Conservation (phyloP, 2,329 filamentous ascomycete genomes). For the Pseudovirgaria hyperparasitica region DNA sequence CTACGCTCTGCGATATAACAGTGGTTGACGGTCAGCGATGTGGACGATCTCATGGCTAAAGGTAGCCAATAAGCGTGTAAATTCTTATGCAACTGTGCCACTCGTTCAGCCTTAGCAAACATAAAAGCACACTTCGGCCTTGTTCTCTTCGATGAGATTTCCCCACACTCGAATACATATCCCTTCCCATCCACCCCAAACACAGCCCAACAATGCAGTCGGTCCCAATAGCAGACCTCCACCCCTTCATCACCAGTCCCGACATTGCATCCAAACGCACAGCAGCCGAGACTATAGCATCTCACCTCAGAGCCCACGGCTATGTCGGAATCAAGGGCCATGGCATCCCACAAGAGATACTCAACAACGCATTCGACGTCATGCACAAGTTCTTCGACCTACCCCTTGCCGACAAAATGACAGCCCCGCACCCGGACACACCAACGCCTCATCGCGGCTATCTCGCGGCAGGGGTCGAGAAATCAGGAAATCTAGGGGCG, state of each 20-base stretch:
- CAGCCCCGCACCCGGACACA: constrained; percentile 36
- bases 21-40: no score
- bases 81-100: no score
- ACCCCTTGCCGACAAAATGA: constrained; percentile 32
- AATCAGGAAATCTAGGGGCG: constrained; percentile 35
- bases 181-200: no score
- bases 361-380: constrained; percentile 33
- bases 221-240: constrained; percentile 30
- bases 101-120: no score
- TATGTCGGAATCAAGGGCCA: constrained; percentile 38
- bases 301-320: constrained; percentile 31
- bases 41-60: no score
- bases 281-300: constrained; percentile 25
- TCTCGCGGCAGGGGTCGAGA: constrained; percentile 42
- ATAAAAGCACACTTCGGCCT: no score
- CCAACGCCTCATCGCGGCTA: constrained; percentile 42
- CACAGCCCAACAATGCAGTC: no score
- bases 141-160: no score
- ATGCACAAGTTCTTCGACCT: constrained; percentile 33
- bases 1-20: no score
- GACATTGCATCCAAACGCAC: constrained; percentile 15
- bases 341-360: constrained; percentile 23
- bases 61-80: no score
- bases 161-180: no score
- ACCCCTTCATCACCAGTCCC: constrained; percentile 17